Percentiles rank a stretch among this genome's conserved stretches.
These are phyloP conservation scores for Globisporangium heterothallicum DNA, from an alignment of 352 stramenopile genomes.

Conservation along the genomic window DNA sequence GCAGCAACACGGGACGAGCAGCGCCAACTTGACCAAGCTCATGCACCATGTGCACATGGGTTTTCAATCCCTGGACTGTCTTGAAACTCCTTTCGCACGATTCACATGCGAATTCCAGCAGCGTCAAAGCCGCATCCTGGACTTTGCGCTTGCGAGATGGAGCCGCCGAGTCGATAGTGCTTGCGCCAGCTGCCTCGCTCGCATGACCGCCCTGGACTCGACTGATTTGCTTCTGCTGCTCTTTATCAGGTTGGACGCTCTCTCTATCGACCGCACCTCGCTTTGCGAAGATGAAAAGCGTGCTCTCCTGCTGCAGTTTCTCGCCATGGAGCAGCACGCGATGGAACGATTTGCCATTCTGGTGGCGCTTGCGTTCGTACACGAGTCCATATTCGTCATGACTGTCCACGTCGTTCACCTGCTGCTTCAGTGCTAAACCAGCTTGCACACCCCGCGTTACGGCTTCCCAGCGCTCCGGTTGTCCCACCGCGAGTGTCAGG, in stretches of 20 bases:
- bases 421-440: slow-evolving; percentile 37
- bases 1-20: slow-evolving; percentile 18
- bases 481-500: slow-evolving; percentile 68
- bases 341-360: slow-evolving; percentile 86
- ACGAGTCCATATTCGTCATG: slow-evolving; percentile 23
- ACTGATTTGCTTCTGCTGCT: background rate
- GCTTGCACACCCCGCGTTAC: slow-evolving; percentile 35
- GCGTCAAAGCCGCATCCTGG: slow-evolving; percentile 2
- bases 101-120: slow-evolving; percentile 30
- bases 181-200: background rate
- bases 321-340: slow-evolving; percentile 67
- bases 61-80: slow-evolving; percentile 63
- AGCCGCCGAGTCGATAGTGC: background rate
- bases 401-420: slow-evolving; percentile 45
- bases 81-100: slow-evolving; percentile 66
- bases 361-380: slow-evolving; percentile 84
- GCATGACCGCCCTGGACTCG: background rate
- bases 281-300: slow-evolving; percentile 50
- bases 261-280: background rate
- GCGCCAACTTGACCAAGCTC: slow-evolving; percentile 33
- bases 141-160: slow-evolving; percentile 34
- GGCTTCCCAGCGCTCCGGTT: slow-evolving; percentile 75
- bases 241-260: background rate
- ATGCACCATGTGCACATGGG: slow-evolving; percentile 84
- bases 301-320: slow-evolving; percentile 58